Evolutionary conservation across 2,329 filamentous ascomycete genomes (phyloP).

Genomic region (Fusarium sp.): DNA sequence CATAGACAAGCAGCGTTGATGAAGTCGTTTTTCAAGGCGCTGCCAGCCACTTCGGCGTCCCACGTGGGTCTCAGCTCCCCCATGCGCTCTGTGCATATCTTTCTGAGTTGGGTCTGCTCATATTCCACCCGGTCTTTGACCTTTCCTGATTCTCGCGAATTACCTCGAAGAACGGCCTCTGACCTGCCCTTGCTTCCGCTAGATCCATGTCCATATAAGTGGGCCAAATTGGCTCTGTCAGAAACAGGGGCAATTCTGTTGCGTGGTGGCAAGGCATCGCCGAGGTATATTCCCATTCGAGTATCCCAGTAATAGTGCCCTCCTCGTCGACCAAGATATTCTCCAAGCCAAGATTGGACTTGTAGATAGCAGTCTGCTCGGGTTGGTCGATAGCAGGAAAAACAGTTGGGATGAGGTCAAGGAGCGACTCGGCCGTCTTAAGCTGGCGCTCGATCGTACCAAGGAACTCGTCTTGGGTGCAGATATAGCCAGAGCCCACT

Average conservation of each 20-base stretch:
- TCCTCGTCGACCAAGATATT: constrained; percentile 57
- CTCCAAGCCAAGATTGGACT: constrained; percentile 49
- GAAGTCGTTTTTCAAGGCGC: constrained; percentile 28
- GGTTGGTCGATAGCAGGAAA: neutral
- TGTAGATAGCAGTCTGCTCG: constrained; percentile 38
- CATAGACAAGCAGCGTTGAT: too few species aligned
- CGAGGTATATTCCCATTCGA: constrained; percentile 59
- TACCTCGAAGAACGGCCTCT: too few species aligned
- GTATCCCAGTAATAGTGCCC: constrained; percentile 50
- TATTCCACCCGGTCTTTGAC: constrained; percentile 50
- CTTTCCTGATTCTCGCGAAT: too few species aligned
- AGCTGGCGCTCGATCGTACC: too few species aligned
- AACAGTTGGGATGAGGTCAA: neutral
- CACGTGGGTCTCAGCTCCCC: constrained; percentile 48
- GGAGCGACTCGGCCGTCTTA: too few species aligned
- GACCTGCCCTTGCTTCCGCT: too few species aligned
- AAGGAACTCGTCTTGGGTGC: too few species aligned
- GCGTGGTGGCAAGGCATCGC: constrained; percentile 54
- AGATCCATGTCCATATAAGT: too few species aligned
- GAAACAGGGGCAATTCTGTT: constrained; percentile 50
- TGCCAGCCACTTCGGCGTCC: constrained; percentile 40
- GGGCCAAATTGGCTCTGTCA: constrained; percentile 31
- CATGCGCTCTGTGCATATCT: constrained; percentile 48
- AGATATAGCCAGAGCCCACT: neutral
- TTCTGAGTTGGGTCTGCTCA: constrained; percentile 52